These are phyloP conservation scores for Kwoniella sp. DNA, from an alignment of 768 basidiomycete species.

Conservation along the genomic window DNA sequence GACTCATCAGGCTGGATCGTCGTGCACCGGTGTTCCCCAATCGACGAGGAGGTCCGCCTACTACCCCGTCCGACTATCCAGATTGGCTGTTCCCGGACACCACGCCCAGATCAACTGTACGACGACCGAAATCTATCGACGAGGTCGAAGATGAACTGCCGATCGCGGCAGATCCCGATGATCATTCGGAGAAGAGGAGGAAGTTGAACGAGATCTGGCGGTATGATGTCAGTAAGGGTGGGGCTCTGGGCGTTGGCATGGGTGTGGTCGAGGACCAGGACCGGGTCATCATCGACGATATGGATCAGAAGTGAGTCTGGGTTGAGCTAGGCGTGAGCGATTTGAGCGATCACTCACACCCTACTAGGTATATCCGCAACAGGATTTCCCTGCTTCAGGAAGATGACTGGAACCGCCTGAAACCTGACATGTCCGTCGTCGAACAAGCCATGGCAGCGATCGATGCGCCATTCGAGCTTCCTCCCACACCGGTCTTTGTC, in stretches of 20 bases:
- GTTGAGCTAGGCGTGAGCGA: no score
- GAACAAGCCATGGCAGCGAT: constrained; percentile 23
- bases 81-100: constrained; percentile 36
- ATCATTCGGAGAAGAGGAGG: constrained; percentile 30
- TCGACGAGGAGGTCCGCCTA: constrained; percentile 11
- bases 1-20: constrained; percentile 71
- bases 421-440: constrained; percentile 30
- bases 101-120: background rate
- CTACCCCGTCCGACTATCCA: constrained; percentile 3
- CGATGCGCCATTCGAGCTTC: constrained; percentile 31
- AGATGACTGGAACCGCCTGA: constrained; percentile 37
- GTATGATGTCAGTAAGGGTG: constrained; percentile 48
- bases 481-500: constrained; percentile 34
- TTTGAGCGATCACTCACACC: no score
- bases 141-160: constrained; percentile 20
- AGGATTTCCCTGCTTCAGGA: constrained; percentile 33
- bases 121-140: constrained; percentile 33
- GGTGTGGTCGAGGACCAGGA: constrained; percentile 45
- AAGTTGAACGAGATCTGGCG: constrained; percentile 50
- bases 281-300: constrained; percentile 51
- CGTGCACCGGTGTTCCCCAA: constrained; percentile 45
- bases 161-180: constrained; percentile 14
- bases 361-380: constrained; percentile 35
- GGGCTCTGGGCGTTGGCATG: constrained; percentile 47
- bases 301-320: constrained; percentile 39